Base-by-base conservation (phyloP, 345 rosid genomes). In the Eucalyptus urophylla region DNA sequence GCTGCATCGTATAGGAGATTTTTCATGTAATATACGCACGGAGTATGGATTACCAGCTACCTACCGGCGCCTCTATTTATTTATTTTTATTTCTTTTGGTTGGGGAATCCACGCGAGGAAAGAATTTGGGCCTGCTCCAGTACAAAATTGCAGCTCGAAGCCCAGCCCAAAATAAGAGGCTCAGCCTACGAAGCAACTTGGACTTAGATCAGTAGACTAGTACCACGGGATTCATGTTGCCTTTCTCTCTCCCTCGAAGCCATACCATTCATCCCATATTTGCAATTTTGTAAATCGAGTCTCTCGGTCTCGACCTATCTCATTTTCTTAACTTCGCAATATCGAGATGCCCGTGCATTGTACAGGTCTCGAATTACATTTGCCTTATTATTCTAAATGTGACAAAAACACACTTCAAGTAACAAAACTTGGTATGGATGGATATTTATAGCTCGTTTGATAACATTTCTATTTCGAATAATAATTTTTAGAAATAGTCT, bases 401-500 rank as follows among this genome's bases (percentile, higher is more conserved):
- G 56, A 7, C 10, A 53, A 53, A 53, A 53, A 21, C 56, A 7
- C 10, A 53, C 10, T 4, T 53, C 1, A 8, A 19, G 1, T 53
- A 10, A 0, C 56, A 53, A 53, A 53, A 19, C 0, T 53, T 51
- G 0, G 8, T 19, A 53, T 53, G 2, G 1, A 53, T 7, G 1
- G 2, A 53, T 8, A 53, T 1, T 19, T 53, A 2, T 0, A 1
- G 0, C 4, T 53, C 4, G 4, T 53, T 53, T 53, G 22, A 1
- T 17, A 53, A 19, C 24, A 53, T 53, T 53, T 17, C 0, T 17
- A 53, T 53, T 53, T 0, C 2, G 1, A 53, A 17, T 17, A 53
- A 53, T 9, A 17, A 7, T 53, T 58, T 11, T 58, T 3, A 58
- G 4, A 58, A 58, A 58, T 58, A 11, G 1, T 5, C 0, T 0